Conservation (phyloP, 139 green algal species). For the Bryopsis sp. region DNA sequence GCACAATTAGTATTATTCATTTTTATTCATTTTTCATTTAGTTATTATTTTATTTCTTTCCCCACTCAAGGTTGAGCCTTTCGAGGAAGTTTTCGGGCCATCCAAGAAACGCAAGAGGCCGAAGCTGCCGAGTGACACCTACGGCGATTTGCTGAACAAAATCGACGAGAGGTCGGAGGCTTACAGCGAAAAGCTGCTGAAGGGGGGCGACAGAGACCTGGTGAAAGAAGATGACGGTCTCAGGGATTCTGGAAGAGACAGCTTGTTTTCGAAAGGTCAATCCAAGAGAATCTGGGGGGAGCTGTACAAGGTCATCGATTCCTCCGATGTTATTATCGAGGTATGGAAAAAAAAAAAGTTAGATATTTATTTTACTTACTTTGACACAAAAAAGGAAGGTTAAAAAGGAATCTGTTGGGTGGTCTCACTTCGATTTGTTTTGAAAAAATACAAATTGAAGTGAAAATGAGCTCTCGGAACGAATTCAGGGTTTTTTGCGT, state of each 20-base stretch:
- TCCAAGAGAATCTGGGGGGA: slow-evolving; percentile 96
- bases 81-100: slow-evolving; percentile 75
- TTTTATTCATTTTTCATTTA: too few species aligned
- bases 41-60: too few species aligned
- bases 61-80: slow-evolving; percentile 44
- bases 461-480: too few species aligned
- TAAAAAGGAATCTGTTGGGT: too few species aligned
- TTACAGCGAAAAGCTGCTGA: slow-evolving; percentile 20
- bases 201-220: background rate
- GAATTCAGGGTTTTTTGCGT: too few species aligned
- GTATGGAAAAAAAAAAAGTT: too few species aligned
- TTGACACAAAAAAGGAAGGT: too few species aligned
- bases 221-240: slow-evolving; percentile 13
- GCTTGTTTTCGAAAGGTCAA: slow-evolving; percentile 93
- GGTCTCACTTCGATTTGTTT: slow-evolving; percentile 2
- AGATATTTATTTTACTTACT: too few species aligned
- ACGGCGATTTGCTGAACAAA: slow-evolving; percentile 51
- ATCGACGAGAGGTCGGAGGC: slow-evolving; percentile 26
- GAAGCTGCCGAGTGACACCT: slow-evolving; percentile 61
- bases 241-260: slow-evolving; percentile 9
- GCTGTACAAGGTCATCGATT: slow-evolving; percentile 99
- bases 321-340: slow-evolving; percentile 94
- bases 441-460: too few species aligned
- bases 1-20: too few species aligned
- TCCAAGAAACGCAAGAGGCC: slow-evolving; percentile 71